Base-by-base conservation (phyloP, 257 asterid species). In the Cordia subcordata region DNA sequence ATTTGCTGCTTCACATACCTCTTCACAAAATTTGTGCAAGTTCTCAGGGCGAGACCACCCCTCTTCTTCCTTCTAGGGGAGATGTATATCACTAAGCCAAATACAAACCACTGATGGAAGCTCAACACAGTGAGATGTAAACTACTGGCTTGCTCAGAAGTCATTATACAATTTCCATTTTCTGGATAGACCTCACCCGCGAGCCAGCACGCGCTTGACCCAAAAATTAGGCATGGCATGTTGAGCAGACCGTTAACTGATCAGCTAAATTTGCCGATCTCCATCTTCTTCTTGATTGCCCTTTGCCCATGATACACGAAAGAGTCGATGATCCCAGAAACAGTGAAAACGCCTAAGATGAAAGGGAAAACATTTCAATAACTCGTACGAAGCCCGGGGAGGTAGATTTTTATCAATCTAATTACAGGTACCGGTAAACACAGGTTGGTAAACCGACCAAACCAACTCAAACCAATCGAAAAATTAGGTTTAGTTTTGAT, bases 291-390 rank as follows among this genome's bases (percentile, higher is more conserved):
- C 74, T 68, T 86, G 5, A 92, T 84, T 55, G 96, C 96, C 49
- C 68, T 84, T 49, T 92, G 96, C 60, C 96, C 90, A 13, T 88
- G 99, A 69, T 88, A 92, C 55, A 92, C 49, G 53, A 88, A 88
- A 1, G 99, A 78, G 79, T 92, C 99, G 37, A 92, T 57, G 73
- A 92, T 92, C 50, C 99, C 99, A 5, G 96, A 92, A 20, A 92
- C 94, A 1, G 99, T 86, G 81, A 88, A 92, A 19, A 92, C 77
- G 39, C 99, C 99, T 92, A 88, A 16, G 46, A 65, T 39, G 53
- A 53, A 11, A 66, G 62, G 52, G 62, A 78, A 23, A 72, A 76
- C 19, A 5, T 51, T 49, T 51, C 11, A 45, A 39, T 17, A 61
- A 47, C 39, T 40, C 27, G 13, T 23, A 11, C 11, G 32, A 39